Base-by-base conservation (phyloP, 2,329 filamentous ascomycete species). In the Teratosphaeria gauchensis region DNA sequence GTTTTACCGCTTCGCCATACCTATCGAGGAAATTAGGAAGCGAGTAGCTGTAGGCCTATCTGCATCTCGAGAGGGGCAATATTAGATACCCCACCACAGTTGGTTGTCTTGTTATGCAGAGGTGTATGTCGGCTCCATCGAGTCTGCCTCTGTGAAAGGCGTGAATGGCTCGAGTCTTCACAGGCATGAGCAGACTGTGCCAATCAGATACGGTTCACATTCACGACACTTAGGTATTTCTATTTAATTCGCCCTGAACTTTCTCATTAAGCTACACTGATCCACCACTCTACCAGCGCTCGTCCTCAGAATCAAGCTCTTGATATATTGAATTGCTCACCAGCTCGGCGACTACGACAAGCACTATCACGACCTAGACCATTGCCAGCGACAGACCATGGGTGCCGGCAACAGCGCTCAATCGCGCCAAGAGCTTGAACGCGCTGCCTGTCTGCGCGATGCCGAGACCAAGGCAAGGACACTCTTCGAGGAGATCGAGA, bases 401-500 rank as follows among this genome's bases (percentile, higher is more conserved):
- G 35, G n/a, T 16, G 35, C 35, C 9, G 4, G 2, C 35, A 42
- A 12, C 35, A 28, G 24, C 24, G 24, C 4, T 28, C 24, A 28
- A 28, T 14, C 9, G 1, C 35, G 3, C 11, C 8, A 55, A 32
- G 53, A 55, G 24, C 21, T 14, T 12, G 53, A 55, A 32, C 53
- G 53, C 53, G 53, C 53, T 19, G 28, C 19, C 19, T 32, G 14
- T 19, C 53, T 55, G 11, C 53, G 53, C 24, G 53, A 55, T 16
- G 53, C 53, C 31, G 28, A 55, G 32, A 42, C 24, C 58, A 80
- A 80, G 64, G 78, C 79, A 1, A 63, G 73, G 19, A 63, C 68
- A 12, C 71, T 81, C 4, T 81, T 81, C 62, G 65, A 74, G 5
- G 78, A 78, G 58, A 81, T 81, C 61, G 76, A 76, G 56, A 63